phyloP scores from a whole-genome alignment of 371 early-diverging fungal species.

The Actinomortierella wolfii region DNA sequence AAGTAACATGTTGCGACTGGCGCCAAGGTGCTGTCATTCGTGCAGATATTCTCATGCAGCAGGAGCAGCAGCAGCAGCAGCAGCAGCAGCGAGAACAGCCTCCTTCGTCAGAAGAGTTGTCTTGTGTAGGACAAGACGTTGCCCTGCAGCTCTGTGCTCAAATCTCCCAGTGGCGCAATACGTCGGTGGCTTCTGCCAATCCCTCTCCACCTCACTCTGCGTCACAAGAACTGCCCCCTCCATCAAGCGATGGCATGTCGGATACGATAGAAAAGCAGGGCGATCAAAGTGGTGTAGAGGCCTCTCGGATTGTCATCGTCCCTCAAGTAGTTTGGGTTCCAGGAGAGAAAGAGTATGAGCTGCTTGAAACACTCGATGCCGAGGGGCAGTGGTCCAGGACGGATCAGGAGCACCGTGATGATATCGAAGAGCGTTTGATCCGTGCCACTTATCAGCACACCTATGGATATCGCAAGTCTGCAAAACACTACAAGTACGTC shows the following conservation, averaged over 20 bases:
- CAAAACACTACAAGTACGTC: constrained; percentile 19
- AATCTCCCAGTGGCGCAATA: background rate
- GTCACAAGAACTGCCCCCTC: background rate
- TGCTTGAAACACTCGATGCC: constrained; percentile 8
- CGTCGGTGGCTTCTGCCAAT: background rate
- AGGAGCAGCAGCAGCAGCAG: background rate
- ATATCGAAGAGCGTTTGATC: constrained; percentile 8
- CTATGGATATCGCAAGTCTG: constrained; percentile 22
- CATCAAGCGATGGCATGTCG: no score
- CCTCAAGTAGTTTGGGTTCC: constrained; percentile 10
- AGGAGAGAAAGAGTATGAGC: constrained; percentile 9
- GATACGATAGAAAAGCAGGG: background rate
- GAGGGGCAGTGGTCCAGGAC: constrained; percentile 32
- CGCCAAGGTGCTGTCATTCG: constrained; percentile 15
- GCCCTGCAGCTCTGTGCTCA: background rate
- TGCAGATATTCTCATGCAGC: background rate
- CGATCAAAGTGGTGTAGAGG: background rate
- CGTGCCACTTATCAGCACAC: constrained; percentile 10
- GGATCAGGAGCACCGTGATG: constrained; percentile 17
- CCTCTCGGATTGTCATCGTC: constrained; percentile 15
- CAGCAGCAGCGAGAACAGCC: background rate
- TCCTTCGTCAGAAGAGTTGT: background rate
- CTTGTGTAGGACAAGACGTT: background rate
- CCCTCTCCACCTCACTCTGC: background rate
- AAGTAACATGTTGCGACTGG: constrained; percentile 30